Evolutionary conservation across 371 early-diverging fungal species (phyloP), one percentile per base, ranked within the genome.

Genomic region (Mortierella polycephala): DNA sequence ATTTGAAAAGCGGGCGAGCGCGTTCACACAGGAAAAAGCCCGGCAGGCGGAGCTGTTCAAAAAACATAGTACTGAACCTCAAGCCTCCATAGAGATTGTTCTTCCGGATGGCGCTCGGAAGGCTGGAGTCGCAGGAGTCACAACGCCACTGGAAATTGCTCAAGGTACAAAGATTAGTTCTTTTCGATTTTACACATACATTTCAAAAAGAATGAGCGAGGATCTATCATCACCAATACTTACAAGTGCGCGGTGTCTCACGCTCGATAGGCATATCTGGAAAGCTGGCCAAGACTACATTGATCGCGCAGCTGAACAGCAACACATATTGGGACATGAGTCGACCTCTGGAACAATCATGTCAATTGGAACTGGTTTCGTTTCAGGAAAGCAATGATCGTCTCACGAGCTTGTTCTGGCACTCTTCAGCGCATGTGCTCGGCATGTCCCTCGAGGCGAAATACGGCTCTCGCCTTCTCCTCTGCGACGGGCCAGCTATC

Each of bases 141-240:
- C 98, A 18, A 94, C 95, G 6, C 99, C 99, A 7, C 83, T 98
- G 85, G 93, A 93, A 45, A 92, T 99, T 82, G 99, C 98, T 5
- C 86, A 86, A 65, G 85, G 86, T 60, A 30, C 30, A 30, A 1
- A 30, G 30, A 1, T 30, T 30, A 30, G 4, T 30, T 30, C 30
- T 30, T 30, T 30, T 30, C 30, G 4, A 30, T 30, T 2, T 2
- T 30, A 30, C 30, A 30, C 30, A 4, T 30, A 30, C 30, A 30
- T 30, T 2, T 30, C 30, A 30, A 30, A 21, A 3, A 16, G 37
- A 30, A 37, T 37, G 55, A 30, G 95, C 96, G 82, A 91, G 96
- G 95, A 96, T 87, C 93, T 95, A 8, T 11, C 9, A 46, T 3
- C 13, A 18, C 52, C 37, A 20, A 62, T 21, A 12, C 45, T 16